Evolutionary conservation across 768 basidiomycete genomes (phyloP).

Genomic region (Favolaschia claudopus): DNA sequence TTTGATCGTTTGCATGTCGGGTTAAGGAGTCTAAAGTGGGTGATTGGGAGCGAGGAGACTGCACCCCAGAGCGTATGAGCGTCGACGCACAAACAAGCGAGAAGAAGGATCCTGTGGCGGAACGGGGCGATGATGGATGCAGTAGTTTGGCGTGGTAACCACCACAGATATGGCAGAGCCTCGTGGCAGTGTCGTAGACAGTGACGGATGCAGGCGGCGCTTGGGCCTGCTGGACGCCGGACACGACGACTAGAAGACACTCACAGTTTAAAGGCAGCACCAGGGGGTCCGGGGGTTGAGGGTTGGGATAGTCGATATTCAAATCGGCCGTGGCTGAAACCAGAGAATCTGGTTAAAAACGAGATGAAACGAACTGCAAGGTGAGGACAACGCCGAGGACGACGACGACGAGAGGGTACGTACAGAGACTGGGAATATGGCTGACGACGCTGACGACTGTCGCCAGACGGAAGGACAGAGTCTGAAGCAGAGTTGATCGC

Average conservation of each 20-base stretch:
- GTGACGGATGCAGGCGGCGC: slow-evolving; percentile 11
- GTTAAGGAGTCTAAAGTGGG: slow-evolving; percentile 23
- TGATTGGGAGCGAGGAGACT: slow-evolving; percentile 14
- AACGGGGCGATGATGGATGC: not conserved
- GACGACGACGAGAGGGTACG: slow-evolving; percentile 19
- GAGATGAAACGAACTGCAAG: not conserved
- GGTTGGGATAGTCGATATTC: slow-evolving; percentile 39
- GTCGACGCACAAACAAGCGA: not conserved
- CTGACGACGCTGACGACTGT: slow-evolving; percentile 38
- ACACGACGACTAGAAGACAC: slow-evolving; percentile 28
- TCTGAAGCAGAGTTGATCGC: slow-evolving; percentile 48
- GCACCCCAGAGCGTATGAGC: slow-evolving; percentile 17
- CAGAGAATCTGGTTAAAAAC: slow-evolving; percentile 31
- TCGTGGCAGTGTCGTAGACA: slow-evolving; percentile 45
- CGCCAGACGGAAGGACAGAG: slow-evolving; percentile 45
- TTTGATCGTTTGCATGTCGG: slow-evolving; percentile 93
- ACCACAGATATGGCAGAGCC: slow-evolving; percentile 45
- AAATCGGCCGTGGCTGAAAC: slow-evolving; percentile 36
- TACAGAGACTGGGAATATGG: slow-evolving; percentile 27
- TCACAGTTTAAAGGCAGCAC: slow-evolving; percentile 30
- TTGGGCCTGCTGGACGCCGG: slow-evolving; percentile 17
- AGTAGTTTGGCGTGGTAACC: slow-evolving; percentile 14
- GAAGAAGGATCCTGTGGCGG: not conserved
- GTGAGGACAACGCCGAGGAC: slow-evolving; percentile 20
- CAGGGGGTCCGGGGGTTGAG: slow-evolving; percentile 26